Evolutionary conservation across 2,329 filamentous ascomycete species (phyloP), one percentile per base, ranked within the genome.

Genomic region (Fusarium globosum): DNA sequence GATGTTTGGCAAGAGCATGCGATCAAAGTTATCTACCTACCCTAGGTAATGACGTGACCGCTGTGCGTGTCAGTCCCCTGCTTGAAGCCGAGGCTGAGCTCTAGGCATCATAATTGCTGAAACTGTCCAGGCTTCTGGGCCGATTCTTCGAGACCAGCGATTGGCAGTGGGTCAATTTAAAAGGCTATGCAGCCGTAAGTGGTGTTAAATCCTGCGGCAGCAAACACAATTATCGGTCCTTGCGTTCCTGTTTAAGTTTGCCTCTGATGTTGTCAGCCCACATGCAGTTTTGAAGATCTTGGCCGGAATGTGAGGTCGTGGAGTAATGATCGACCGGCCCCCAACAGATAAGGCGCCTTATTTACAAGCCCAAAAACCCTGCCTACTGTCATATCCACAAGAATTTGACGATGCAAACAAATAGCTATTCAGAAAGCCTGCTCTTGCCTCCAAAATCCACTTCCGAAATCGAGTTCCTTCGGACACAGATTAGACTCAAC

Each of bases 71-170:
- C n/a, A 7, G 38, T 46, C 36, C n/a, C n/a, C 46, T 26, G 23
- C 35, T 23, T n/a, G 13, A n/a, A 46, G 28, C 21, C 61, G 53
- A 56, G 64, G 65, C 65, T 56, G 30, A 68, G 55, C 55, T 39
- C 18, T 33, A 56, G 65, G 65, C 63, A 68, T 33, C 61, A 28
- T 7, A 60, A 53, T 61, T 61, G 41, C 49, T 61, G 48, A 49
- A 55, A 38, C 15, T 26, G 39, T 61, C 49, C 39, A 56, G 62
- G 21, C 33, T 38, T 26, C 35, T 28, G 23, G 23, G 11, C 23
- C 14, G 13, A 51, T 51, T 23, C 16, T 51, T 26, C n/a, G 49
- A 23, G 18, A 53, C 23, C 14, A 58, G 42, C 23, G 23, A 39
- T 30, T 45, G 26, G 35, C 21, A 16, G n/a, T 45, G 46, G 20